phyloP scores from a whole-genome alignment of 2,329 filamentous ascomycete genomes.

The Fusarium sp. region DNA sequence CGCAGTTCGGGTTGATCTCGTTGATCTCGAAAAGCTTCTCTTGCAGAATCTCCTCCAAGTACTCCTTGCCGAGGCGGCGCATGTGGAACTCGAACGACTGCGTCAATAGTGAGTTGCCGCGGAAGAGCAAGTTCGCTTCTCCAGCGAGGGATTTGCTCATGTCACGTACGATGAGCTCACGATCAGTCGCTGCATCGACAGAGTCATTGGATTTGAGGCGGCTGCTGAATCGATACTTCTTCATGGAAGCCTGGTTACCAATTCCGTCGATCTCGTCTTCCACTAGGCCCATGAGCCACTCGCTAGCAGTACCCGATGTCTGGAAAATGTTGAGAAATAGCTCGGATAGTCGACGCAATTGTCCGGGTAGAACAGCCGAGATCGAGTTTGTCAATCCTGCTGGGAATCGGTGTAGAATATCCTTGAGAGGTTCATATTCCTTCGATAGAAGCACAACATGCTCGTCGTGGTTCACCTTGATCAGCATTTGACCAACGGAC shows the following conservation, averaged over 20 bases:
- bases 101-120: constrained; percentile 93
- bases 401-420: constrained; percentile 85
- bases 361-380: constrained; percentile 79
- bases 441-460: constrained; percentile 86
- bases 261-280: constrained; percentile 98
- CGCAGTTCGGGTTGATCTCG: constrained; percentile 88
- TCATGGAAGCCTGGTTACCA: constrained; percentile 81
- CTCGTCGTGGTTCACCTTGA: constrained; percentile 87
- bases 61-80: constrained; percentile 92
- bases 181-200: constrained; percentile 69
- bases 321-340: constrained; percentile 95
- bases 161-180: constrained; percentile 78
- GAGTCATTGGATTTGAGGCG: constrained; percentile 79
- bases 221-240: constrained; percentile 77
- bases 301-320: constrained; percentile 82
- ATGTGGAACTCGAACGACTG: constrained; percentile 96
- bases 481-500: constrained; percentile 82
- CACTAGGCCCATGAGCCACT: constrained; percentile 93
- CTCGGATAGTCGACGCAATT: constrained; percentile 84
- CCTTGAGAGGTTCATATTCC: constrained; percentile 85
- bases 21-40: constrained; percentile 91
- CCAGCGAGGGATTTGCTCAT: constrained; percentile 82
- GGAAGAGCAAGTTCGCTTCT: constrained; percentile 94
- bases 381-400: constrained; percentile 88
- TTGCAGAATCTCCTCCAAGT: constrained; percentile 86